Conservation (phyloP, 2,329 filamentous ascomycete species). For the Eutypella sp. region DNA sequence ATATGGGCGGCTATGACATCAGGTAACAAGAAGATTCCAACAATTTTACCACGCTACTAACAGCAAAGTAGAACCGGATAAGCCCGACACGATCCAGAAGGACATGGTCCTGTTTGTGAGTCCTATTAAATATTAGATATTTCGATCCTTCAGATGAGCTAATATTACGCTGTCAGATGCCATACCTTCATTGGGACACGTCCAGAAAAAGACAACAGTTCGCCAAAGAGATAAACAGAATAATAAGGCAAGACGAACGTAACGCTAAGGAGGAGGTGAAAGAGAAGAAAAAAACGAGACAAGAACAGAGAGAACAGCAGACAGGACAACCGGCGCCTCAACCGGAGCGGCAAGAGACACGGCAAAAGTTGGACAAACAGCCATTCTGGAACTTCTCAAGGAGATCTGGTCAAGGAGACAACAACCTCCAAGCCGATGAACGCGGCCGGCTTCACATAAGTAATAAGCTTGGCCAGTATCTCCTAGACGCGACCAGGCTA, state of each 20-base stretch:
- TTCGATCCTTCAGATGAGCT: constrained; percentile 1
- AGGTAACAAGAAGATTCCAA: constrained; percentile 10
- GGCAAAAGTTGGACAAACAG: neutral
- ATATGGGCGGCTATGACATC: constrained; percentile 28
- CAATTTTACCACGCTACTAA: neutral
- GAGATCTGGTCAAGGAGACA: neutral
- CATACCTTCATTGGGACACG: constrained; percentile 12
- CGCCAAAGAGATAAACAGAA: neutral
- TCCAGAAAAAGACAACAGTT: constrained; percentile 5
- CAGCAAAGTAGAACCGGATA: neutral
- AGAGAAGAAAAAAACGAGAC: neutral
- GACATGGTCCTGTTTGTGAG: constrained; percentile 28
- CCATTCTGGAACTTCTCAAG: neutral
- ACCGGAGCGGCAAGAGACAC: neutral
- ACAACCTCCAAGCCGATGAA: neutral
- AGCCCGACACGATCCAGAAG: constrained; percentile 11
- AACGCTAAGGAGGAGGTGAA: neutral
- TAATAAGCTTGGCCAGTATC: constrained; percentile 4
- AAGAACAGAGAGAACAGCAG: neutral
- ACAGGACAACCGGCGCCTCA: neutral
- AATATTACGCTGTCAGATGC: no score
- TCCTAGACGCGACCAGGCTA: constrained; percentile 5
- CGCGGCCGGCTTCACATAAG: neutral
- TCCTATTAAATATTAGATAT: neutral
- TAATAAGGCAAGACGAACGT: neutral